Conservation (phyloP, 768 basidiomycete genomes). For the Coprinellus aureogranulatus region DNA sequence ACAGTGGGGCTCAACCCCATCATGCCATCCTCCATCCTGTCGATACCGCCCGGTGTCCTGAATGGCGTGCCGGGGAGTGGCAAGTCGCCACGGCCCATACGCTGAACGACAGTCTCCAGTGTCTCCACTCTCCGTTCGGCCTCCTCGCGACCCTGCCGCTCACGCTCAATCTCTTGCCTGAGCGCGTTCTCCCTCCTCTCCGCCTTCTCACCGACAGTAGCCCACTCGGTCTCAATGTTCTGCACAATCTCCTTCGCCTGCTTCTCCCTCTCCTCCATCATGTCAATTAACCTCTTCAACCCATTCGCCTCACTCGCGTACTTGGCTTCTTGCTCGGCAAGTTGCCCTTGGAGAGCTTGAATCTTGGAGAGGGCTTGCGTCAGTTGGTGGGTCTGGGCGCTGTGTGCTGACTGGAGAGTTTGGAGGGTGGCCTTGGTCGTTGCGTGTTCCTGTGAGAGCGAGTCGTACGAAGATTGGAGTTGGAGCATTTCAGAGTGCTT, state of each 20-base stretch:
- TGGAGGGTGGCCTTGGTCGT: conserved; percentile 69
- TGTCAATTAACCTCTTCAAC: conserved; percentile 68
- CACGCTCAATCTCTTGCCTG: conserved; percentile 69
- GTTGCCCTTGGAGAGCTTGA: conserved; percentile 69
- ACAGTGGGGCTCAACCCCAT: conserved; percentile 84
- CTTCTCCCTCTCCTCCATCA: conserved; percentile 87
- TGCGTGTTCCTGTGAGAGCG: conserved; percentile 63
- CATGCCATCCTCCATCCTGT: conserved; percentile 48
- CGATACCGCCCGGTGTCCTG: conserved; percentile 26
- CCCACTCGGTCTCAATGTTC: conserved; percentile 80
- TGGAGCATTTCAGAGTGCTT: conserved; percentile 77
- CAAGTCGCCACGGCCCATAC: conserved; percentile 71
- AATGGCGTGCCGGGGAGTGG: conserved; percentile 56
- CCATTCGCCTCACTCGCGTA: conserved; percentile 76
- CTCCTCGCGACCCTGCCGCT: conserved; percentile 64
- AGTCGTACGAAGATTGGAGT: conserved; percentile 76
- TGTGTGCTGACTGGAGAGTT: conserved; percentile 69
- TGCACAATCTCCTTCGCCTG: conserved; percentile 83
- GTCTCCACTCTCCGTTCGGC: conserved; percentile 71
- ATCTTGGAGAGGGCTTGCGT: conserved; percentile 73
- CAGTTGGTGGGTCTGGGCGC: conserved; percentile 69
- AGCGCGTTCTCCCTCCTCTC: conserved; percentile 66
- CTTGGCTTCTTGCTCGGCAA: conserved; percentile 82
- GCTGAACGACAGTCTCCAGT: conserved; percentile 68
- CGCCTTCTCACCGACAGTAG: conserved; percentile 64